Evolutionary conservation across 108 stramenopile genomes (phyloP).

Genomic region (Skeletonema potamos): DNA sequence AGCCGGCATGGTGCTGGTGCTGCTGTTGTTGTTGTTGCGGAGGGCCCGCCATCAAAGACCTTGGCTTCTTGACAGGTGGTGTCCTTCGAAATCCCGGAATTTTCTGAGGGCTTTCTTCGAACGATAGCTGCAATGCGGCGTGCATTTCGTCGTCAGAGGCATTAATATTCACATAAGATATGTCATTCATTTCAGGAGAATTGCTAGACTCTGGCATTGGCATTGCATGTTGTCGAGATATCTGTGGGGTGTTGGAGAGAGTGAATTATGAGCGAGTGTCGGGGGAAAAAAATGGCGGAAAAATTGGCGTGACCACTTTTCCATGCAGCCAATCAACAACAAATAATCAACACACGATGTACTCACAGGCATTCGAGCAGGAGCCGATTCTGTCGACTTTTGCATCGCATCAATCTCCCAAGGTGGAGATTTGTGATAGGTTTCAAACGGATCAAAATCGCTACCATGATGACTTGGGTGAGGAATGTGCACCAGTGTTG

Average conservation of each 20-base stretch:
- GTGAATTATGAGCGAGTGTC: not conserved
- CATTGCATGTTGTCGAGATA: not conserved
- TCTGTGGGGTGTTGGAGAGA: not conserved
- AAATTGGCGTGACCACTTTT: not conserved
- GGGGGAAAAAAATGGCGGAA: slow-evolving; percentile 5
- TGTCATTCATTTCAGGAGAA: not conserved
- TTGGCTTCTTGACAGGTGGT: not conserved
- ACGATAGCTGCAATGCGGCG: slow-evolving; percentile 34
- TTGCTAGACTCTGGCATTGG: not conserved
- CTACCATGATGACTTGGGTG: not conserved
- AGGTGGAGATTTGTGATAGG: not conserved
- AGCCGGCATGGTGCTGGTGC: slow-evolving; percentile 1
- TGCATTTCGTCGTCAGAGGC: slow-evolving; percentile 36
- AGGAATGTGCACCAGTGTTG: slow-evolving; percentile 12
- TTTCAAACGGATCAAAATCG: not conserved
- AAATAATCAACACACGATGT: not conserved
- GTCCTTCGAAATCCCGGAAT: not conserved
- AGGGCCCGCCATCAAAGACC: not conserved
- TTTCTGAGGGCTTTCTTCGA: slow-evolving; percentile 32
- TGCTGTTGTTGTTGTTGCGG: not conserved
- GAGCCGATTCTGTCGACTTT: slow-evolving; percentile 10
- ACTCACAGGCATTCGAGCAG: slow-evolving; percentile 23
- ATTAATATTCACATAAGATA: not conserved
- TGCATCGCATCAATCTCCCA: not conserved
- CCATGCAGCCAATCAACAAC: not conserved